phyloP scores from a whole-genome alignment of 139 green algal genomes.

The Eudorina sp. region DNA sequence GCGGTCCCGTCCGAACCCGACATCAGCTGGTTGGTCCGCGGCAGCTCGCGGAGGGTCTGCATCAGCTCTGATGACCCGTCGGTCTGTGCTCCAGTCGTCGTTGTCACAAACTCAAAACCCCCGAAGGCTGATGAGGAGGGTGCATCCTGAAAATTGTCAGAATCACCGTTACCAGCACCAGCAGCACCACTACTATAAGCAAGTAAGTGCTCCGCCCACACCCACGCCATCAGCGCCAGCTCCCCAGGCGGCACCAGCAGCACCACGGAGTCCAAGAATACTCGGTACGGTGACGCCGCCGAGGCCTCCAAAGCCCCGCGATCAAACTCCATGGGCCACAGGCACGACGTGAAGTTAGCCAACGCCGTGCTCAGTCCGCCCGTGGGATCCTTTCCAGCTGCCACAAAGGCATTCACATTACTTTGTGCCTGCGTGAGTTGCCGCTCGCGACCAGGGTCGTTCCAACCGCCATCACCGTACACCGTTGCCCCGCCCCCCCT shows the following conservation, averaged over 20 bases:
- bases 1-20: neutral
- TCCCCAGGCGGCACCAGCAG: neutral
- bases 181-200: neutral
- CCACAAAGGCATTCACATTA: neutral
- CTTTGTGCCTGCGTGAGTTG: too few relatives aligned
- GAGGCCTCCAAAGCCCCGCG: too few relatives aligned
- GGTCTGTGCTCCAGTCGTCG: too few relatives aligned
- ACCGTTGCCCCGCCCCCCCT: neutral
- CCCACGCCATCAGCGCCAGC: neutral
- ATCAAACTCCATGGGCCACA: neutral
- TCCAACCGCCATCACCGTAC: neutral
- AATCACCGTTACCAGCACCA: neutral
- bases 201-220: neutral
- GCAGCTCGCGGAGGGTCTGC: neutral
- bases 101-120: too few relatives aligned
- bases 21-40: neutral
- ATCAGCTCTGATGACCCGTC: too few relatives aligned
- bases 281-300: neutral
- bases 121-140: too few relatives aligned
- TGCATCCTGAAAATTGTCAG: too few relatives aligned
- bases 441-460: too few relatives aligned
- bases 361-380: neutral
- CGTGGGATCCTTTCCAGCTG: neutral
- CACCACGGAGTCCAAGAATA: constrained; percentile 2
- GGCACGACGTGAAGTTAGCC: neutral